Evolutionary conservation across 768 basidiomycete genomes (phyloP).

Genomic region (Calocybe gangraenosa): DNA sequence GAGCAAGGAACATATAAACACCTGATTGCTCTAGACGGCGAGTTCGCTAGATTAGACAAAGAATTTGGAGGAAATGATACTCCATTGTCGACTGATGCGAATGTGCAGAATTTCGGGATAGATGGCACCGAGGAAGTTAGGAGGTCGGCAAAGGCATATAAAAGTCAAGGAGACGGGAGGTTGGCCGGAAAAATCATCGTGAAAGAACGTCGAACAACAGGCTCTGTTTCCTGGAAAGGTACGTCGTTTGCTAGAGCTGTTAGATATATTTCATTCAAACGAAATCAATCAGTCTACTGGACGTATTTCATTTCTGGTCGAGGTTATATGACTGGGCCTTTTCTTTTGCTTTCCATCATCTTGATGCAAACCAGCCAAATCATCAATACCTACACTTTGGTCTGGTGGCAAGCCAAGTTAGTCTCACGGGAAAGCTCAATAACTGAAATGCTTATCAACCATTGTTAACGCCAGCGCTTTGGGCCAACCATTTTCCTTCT

Average conservation of each 20-base stretch:
- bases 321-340: constrained; percentile 44
- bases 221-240: constrained; percentile 53
- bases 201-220: constrained; percentile 62
- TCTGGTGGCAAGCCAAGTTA: constrained; percentile 69
- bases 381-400: constrained; percentile 61
- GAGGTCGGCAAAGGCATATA: constrained; percentile 30
- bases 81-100: constrained; percentile 27
- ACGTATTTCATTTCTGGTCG: constrained; percentile 55
- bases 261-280: background rate
- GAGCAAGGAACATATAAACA: constrained; percentile 66
- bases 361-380: constrained; percentile 62
- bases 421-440: constrained; percentile 14
- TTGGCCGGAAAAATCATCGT: constrained; percentile 64
- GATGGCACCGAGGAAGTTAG: constrained; percentile 27
- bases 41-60: constrained; percentile 52
- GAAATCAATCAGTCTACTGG: constrained; percentile 44
- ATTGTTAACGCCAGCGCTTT: constrained; percentile 31
- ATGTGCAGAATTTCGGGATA: constrained; percentile 15
- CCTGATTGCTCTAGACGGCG: constrained; percentile 43
- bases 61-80: constrained; percentile 57
- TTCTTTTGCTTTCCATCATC: constrained; percentile 44
- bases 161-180: constrained; percentile 50
- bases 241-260: constrained; percentile 8
- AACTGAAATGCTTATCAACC: background rate
- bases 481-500: constrained; percentile 48